phyloP scores from a whole-genome alignment of 2,329 filamentous ascomycete species.

The Cordyceps pruinosa region DNA sequence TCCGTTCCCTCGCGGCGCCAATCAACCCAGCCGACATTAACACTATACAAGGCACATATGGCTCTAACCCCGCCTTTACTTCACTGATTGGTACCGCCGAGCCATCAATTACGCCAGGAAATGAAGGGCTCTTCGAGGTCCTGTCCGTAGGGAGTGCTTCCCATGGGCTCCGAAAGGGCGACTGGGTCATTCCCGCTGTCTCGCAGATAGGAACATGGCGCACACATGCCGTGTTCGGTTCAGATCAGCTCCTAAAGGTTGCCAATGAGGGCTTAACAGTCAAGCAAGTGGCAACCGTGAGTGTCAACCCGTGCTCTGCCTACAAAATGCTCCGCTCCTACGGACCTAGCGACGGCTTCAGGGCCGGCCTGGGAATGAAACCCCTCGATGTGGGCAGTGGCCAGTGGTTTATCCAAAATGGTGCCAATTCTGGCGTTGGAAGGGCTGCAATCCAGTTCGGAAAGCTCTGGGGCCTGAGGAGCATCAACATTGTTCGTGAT shows the following conservation, averaged over 20 bases:
- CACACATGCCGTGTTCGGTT: slow-evolving; percentile 70
- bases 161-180: slow-evolving; percentile 57
- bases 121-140: slow-evolving; percentile 94
- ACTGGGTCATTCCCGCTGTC: slow-evolving; percentile 86
- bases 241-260: slow-evolving; percentile 57
- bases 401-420: slow-evolving; percentile 96
- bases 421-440: slow-evolving; percentile 89
- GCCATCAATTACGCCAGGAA: slow-evolving; percentile 74
- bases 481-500: slow-evolving; percentile 81
- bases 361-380: slow-evolving; percentile 38
- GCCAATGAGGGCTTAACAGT: slow-evolving; percentile 64
- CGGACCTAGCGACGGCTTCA: slow-evolving; percentile 39
- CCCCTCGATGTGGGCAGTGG: slow-evolving; percentile 44
- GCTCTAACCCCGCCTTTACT: slow-evolving; percentile 71
- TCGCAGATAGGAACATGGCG: slow-evolving; percentile 91
- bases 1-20: slow-evolving; percentile 83
- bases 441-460: slow-evolving; percentile 86
- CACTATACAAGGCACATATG: slow-evolving; percentile 95
- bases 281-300: slow-evolving; percentile 78
- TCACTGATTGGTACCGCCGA: slow-evolving; percentile 67
- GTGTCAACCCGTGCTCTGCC: slow-evolving; percentile 88
- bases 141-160: slow-evolving; percentile 56
- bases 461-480: slow-evolving; percentile 77
- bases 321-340: slow-evolving; percentile 90
- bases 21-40: slow-evolving; percentile 98